Conservation (phyloP, 176 grass and related monocot genomes). For the Ananas comosus region DNA sequence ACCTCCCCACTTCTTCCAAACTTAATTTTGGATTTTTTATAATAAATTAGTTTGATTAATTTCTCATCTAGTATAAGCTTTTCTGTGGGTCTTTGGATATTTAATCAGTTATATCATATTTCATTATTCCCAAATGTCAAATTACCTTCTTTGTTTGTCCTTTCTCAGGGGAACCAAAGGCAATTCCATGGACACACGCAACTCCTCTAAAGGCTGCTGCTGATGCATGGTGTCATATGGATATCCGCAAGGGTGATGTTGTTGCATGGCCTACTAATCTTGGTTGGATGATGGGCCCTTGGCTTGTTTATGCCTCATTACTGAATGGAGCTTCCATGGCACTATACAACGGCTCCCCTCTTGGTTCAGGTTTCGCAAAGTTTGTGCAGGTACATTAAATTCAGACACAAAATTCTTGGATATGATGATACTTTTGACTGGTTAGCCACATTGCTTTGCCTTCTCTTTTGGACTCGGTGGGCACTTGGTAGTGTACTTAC, state of each 20-base stretch:
- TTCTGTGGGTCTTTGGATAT: neutral
- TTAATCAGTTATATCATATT: neutral
- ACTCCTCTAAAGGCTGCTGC: conserved; percentile 87
- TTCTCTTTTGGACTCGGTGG: too few relatives aligned
- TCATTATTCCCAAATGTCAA: neutral
- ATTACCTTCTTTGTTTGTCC: neutral
- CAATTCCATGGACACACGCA: conserved; percentile 92
- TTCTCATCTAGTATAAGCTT: neutral
- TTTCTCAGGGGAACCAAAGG: conserved; percentile 79
- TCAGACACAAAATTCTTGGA: neutral
- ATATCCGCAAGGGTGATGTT: conserved; percentile 85
- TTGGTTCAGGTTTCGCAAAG: conserved; percentile 73
- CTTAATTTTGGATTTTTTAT: too few relatives aligned
- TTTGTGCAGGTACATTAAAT: conserved; percentile 71
- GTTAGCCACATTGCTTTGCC: too few relatives aligned
- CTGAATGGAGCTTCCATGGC: conserved; percentile 96
- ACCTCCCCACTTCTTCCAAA: too few relatives aligned
- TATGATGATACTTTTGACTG: too few relatives aligned
- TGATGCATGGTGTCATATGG: conserved; percentile 97
- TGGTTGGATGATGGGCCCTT: conserved; percentile 99
- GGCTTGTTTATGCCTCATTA: conserved; percentile 94
- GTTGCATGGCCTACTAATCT: conserved; percentile 98
- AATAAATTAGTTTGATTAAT: neutral
- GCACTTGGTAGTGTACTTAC: too few relatives aligned
- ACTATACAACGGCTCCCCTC: conserved; percentile 81